Evolutionary conservation across 352 stramenopile species (phyloP), one percentile per base, ranked within the genome.

Genomic region (Pythium sukuiense): DNA sequence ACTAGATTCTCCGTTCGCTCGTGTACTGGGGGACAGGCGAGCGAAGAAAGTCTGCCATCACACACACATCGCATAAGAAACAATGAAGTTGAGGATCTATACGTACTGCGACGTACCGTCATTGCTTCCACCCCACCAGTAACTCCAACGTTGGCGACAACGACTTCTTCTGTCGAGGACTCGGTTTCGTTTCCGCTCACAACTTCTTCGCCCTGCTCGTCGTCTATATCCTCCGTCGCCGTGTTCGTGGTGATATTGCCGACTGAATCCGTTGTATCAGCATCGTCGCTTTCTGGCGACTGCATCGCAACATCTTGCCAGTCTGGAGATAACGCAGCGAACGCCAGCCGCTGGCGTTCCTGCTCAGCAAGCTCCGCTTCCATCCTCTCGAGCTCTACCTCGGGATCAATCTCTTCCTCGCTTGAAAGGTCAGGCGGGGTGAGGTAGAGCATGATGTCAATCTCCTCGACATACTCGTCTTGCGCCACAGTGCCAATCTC

Each of bases 301-400:
- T 24, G 39, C 2, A 48, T 48, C 14, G 13, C 32, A 32, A n/a
- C 12, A 13, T 12, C 2, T 14, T 4, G 16, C 1, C 13, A 7
- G 16, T 6, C 48, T 45, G 14, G n/a, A 24, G 32, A 27, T 20
- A 14, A 6, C 32, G 12, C 33, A 12, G 14, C 29, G 24, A 30
- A 37, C 4, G 46, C 59, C 18, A 43, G 33, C 4, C 45, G 41
- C 30, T 57, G 52, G 7, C 11, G 3, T 30, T 49, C 50, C 24
- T 52, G 13, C 39, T 24, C 8, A 5, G 13, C 13, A 6, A 48
- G 39, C 16, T 20, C 50, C 6, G 46, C 58, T 64, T 86, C 81
- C 70, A 90, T 77, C 62, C 80, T 78, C 48, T 71, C 85, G 8
- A 90, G 66, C 50, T 87, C 78, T 35, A 82, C 77, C 74, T 85